A percentile compares a stretch with the other conserved stretches of the same genome.
phyloP scores from a whole-genome alignment of 2,329 filamentous ascomycete species.

The Lachnellula occidentalis region DNA sequence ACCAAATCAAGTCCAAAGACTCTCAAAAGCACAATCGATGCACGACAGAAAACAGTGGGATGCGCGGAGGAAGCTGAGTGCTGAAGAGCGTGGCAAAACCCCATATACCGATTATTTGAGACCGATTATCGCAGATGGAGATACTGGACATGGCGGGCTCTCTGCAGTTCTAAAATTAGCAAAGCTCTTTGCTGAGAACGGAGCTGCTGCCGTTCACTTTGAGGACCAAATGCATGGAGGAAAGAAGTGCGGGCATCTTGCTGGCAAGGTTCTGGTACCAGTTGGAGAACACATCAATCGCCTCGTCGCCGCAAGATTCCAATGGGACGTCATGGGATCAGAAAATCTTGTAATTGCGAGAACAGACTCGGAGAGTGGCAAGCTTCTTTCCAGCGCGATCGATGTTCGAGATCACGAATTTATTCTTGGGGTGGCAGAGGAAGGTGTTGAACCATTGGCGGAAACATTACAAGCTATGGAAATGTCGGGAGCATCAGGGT shows the following conservation, averaged over 20 bases:
- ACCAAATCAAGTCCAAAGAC: constrained; percentile 91
- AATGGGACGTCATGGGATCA: constrained; percentile 96
- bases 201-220: constrained; percentile 92
- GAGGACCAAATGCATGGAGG: constrained; percentile 97
- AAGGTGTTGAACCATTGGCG: constrained; percentile 70
- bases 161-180: constrained; percentile 92
- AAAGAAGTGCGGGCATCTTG: constrained; percentile 96
- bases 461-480: constrained; percentile 92
- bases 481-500: constrained; percentile 64
- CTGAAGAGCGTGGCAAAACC: constrained; percentile 66
- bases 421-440: constrained; percentile 79
- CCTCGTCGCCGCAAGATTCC: constrained; percentile 83
- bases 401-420: constrained; percentile 96
- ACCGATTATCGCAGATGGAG: constrained; percentile 92
- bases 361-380: constrained; percentile 92
- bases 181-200: constrained; percentile 96
- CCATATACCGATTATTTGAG: constrained; percentile 90
- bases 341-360: constrained; percentile 94
- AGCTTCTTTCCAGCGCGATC: constrained; percentile 81
- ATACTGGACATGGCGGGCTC: constrained; percentile 90
- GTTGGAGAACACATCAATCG: constrained; percentile 95
- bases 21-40: constrained; percentile 94
- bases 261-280: constrained; percentile 92
- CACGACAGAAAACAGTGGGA: constrained; percentile 97
- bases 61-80: constrained; percentile 67